phyloP scores from a whole-genome alignment of 1,139 yeast genomes.

The Yamadazyma dendronema region DNA sequence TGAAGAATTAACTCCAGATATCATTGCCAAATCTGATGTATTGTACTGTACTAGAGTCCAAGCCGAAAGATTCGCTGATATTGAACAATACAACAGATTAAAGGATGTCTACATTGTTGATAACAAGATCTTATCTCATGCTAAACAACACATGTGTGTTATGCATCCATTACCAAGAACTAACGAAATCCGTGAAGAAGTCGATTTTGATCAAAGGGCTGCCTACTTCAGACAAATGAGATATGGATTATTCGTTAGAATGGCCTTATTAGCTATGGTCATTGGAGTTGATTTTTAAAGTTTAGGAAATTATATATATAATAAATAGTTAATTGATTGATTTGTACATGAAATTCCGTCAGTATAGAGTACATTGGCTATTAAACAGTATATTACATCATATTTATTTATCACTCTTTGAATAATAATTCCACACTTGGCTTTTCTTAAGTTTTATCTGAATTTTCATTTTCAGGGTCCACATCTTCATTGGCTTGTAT shows the following conservation, averaged over 20 bases:
- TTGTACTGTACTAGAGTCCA: conserved; percentile 98
- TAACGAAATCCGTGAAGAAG: conserved; percentile 94
- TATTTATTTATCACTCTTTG: background rate
- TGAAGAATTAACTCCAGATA: conserved; percentile 74
- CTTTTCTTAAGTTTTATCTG: background rate
- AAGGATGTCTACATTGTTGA: conserved; percentile 92
- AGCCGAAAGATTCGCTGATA: conserved; percentile 86
- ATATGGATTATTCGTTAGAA: conserved; percentile 95
- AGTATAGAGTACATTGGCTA: background rate
- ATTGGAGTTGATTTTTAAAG: conserved; percentile 71
- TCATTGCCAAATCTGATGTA: conserved; percentile 88
- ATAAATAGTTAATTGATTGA: conserved; percentile 4
- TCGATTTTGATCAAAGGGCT: conserved; percentile 98
- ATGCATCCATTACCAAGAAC: conserved; percentile 99
- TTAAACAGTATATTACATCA: background rate
- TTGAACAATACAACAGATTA: conserved; percentile 76
- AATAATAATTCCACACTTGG: background rate
- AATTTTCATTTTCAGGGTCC: background rate
- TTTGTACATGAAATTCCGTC: background rate
- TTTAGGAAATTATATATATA: background rate
- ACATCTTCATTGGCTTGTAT: conserved; percentile 56
- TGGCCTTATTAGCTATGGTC: conserved; percentile 98
- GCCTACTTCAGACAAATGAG: conserved; percentile 99
- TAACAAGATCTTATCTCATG: conserved; percentile 84
- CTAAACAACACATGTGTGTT: conserved; percentile 97